These are phyloP conservation scores for Phascolomyces articulosus DNA, from an alignment of 371 early-diverging fungal genomes.

Conservation along the genomic window DNA sequence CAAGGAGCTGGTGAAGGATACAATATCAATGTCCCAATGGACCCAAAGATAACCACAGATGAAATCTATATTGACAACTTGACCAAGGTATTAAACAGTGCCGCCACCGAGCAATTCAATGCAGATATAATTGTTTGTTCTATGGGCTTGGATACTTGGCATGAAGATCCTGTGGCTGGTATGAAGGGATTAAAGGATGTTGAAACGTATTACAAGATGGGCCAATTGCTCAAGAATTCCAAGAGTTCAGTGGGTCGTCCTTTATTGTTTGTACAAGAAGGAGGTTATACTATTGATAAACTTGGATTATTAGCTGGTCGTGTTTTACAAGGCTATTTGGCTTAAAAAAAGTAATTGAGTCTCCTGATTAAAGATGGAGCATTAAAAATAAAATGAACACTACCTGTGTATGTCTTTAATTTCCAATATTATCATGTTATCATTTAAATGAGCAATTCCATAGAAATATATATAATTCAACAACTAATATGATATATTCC, in stretches of 20 bases:
- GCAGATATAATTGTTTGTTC: conserved; percentile 59
- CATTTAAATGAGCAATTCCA: too few species aligned
- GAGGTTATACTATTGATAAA: conserved; percentile 65
- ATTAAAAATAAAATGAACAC: too few species aligned
- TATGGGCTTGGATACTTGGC: conserved; percentile 63
- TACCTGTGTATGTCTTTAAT: too few species aligned
- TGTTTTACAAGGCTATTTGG: conserved; percentile 57
- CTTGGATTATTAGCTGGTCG: conserved; percentile 64
- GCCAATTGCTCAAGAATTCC: conserved; percentile 39
- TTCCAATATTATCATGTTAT: too few species aligned
- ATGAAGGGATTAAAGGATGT: conserved; percentile 41
- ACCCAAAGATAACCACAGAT: conserved; percentile 45
- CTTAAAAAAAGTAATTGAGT: too few species aligned
- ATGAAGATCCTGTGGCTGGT: conserved; percentile 70
- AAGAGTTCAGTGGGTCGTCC: conserved; percentile 37
- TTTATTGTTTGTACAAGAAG: conserved; percentile 76
- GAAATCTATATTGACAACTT: conserved; percentile 48
- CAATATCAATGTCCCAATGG: conserved; percentile 75
- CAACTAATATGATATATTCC: too few species aligned
- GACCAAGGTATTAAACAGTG: conserved; percentile 22
- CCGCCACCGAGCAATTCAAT: conserved; percentile 35
- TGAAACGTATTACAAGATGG: conserved; percentile 58
- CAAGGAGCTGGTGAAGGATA: conserved; percentile 59
- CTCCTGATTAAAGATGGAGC: too few species aligned
- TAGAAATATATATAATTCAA: too few species aligned